Evolutionary conservation across 257 asterid genomes (phyloP), one percentile per base, ranked within the genome.

Genomic region (Ligustrum vulgare): DNA sequence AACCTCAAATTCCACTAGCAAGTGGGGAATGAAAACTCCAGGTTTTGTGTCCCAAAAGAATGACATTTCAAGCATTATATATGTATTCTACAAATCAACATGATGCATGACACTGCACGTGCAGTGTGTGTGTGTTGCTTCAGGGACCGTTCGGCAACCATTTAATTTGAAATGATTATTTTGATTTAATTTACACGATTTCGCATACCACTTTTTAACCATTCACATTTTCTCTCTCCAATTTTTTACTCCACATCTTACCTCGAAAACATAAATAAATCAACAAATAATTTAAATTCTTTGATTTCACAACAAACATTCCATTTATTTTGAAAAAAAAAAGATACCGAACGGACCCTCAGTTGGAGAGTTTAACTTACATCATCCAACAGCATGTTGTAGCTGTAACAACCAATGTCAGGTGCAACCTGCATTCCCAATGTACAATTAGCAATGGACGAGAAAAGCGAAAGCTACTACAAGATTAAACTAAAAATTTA

Each of bases 381-480:
- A 94, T 94, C 97, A 94, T 84, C 99, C 99, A 94, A 79, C 99
- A 92, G 87, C 99, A 94, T 62, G 92, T 93, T 4, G 98, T 92
- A 4, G 98, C 98, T 16, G 99, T 94, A 75, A 92, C 88, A 68
- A 94, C 79, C 97, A 94, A 80, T 5, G 99, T 94, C 78, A 92
- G 87, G 86, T 89, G 97, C 82, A 94, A 82, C 93, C 98, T 94
- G 90, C 80, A 81, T 79, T 56, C 78, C 6, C 31, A 76, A 54
- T 76, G 31, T 43, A 67, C 60, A 72, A 77, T 56, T 31, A 73
- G 80, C 43, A 35, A 4, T 35, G 37, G 37, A 6, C 37, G n/a
- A 74, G 80, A 35, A 25, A 65, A 25, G 37, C 58, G 13, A 28
- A 69, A 71, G 49, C 49, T 41, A 11, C 49, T 41, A 15, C 49